A percentile compares a stretch with the other conserved stretches of the same genome.
These are phyloP conservation scores for Sugiyamaella americana DNA, from an alignment of 805 yeast species.

Conservation along the genomic window DNA sequence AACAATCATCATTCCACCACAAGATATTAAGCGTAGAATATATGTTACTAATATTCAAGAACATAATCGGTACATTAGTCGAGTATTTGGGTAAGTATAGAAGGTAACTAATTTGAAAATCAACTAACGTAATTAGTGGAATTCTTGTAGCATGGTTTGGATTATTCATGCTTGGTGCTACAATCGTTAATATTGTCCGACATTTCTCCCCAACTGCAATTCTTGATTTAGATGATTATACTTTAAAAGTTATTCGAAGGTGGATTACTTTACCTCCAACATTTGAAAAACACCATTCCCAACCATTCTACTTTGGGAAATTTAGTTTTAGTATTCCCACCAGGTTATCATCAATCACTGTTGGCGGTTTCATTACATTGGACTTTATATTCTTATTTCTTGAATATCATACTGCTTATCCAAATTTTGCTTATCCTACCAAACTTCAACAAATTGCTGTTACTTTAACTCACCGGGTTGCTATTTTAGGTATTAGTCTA, in stretches of 20 bases:
- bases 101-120: not conserved
- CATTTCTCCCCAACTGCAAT: not conserved
- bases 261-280: conserved; percentile 5
- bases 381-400: conserved; percentile 25
- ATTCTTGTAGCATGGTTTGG: not conserved
- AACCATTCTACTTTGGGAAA: not conserved
- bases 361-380: conserved; percentile 30
- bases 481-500: conserved; percentile 1
- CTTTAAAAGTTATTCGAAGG: not conserved
- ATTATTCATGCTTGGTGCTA: not conserved
- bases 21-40: not conserved
- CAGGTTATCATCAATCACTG: conserved; percentile 22
- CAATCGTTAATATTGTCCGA: not conserved
- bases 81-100: conserved; percentile 1
- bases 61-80: not conserved
- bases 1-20: not conserved
- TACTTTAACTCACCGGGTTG: conserved; percentile 3
- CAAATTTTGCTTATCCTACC: conserved; percentile 7
- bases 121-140: not conserved
- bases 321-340: conserved; percentile 8
- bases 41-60: not conserved
- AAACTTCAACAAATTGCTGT: conserved; percentile 6
- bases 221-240: not conserved
- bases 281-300: conserved; percentile 1
- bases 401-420: conserved; percentile 13